Evolutionary conservation across 2,329 filamentous ascomycete species (phyloP).

Genomic region (Talaromyces sp.): DNA sequence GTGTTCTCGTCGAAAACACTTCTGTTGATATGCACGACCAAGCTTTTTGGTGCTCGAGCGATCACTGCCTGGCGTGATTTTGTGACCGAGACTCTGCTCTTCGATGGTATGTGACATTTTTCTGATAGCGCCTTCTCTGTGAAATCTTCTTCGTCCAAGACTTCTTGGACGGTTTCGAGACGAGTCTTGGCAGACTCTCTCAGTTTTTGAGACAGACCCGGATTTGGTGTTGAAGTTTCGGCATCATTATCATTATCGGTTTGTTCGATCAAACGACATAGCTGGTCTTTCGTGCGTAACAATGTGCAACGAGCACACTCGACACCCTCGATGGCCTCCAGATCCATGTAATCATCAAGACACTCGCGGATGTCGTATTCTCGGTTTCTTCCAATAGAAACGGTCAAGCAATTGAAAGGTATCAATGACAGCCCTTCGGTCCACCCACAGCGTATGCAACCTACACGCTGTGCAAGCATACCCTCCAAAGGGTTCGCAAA

Average conservation of each 20-base stretch:
- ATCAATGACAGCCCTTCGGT: constrained; percentile 85
- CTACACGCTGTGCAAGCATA: constrained; percentile 78
- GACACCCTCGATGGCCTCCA: constrained; percentile 83
- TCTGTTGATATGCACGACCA: constrained; percentile 85
- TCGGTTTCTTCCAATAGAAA: constrained; percentile 65
- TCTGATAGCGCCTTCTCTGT: constrained; percentile 61
- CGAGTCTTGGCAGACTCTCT: constrained; percentile 44
- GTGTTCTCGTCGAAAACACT: constrained; percentile 85
- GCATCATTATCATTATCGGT: constrained; percentile 33
- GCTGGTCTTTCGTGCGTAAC: constrained; percentile 51
- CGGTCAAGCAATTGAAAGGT: constrained; percentile 87
- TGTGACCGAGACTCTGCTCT: constrained; percentile 66
- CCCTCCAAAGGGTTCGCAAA: constrained; percentile 79
- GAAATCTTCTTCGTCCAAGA: constrained; percentile 74
- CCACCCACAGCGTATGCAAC: constrained; percentile 78
- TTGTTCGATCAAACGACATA: constrained; percentile 41
- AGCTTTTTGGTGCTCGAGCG: constrained; percentile 70
- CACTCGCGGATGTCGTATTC: constrained; percentile 71
- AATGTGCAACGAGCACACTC: constrained; percentile 90
- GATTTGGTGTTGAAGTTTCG: constrained; percentile 16
- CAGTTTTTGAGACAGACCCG: constrained; percentile 30
- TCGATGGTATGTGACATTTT: constrained; percentile 61
- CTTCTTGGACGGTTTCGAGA: constrained; percentile 61
- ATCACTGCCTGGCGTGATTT: constrained; percentile 89
- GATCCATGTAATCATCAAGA: constrained; percentile 74